phyloP scores from a whole-genome alignment of 1,284 basidiomycete species.

The Omphalotus olearius region DNA sequence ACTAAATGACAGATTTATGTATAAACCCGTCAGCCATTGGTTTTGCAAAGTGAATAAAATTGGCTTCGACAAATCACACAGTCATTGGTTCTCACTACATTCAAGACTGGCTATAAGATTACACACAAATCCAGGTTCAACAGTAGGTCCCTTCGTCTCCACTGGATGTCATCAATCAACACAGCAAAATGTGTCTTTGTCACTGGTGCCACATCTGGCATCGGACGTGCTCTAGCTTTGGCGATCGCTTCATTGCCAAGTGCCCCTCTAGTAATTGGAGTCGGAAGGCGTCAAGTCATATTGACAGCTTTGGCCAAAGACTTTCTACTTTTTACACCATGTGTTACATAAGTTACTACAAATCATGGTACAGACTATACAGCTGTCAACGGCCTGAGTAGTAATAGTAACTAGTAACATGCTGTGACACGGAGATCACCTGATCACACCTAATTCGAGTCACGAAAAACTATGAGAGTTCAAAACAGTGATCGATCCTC shows the following conservation, averaged over 20 bases:
- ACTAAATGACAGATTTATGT: too few species aligned
- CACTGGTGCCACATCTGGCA: conserved; percentile 59
- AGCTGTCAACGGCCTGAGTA: not conserved
- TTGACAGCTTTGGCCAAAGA: conserved; percentile 40
- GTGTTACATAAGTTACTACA: too few species aligned
- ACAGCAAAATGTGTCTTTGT: conserved; percentile 55
- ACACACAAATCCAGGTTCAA: not conserved
- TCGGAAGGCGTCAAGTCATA: conserved; percentile 49
- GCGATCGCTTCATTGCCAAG: conserved; percentile 45
- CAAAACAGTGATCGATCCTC: not conserved
- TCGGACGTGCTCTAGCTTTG: conserved; percentile 57
- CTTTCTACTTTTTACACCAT: too few species aligned
- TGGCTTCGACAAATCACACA: too few species aligned
- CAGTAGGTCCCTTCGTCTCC: not conserved
- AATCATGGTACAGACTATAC: conserved; percentile 24
- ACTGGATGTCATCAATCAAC: conserved; percentile 40
- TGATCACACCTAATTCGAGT: not conserved
- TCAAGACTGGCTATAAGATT: too few species aligned
- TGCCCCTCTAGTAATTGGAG: conserved; percentile 49
- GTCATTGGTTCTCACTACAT: too few species aligned
- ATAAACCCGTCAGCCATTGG: too few species aligned
- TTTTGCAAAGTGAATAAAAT: too few species aligned
- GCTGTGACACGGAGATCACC: not conserved
- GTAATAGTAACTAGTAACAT: too few species aligned
- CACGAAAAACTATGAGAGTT: not conserved